Evolutionary conservation across 108 stramenopile genomes (phyloP).

Genomic region (Conticribra weissflogii): DNA sequence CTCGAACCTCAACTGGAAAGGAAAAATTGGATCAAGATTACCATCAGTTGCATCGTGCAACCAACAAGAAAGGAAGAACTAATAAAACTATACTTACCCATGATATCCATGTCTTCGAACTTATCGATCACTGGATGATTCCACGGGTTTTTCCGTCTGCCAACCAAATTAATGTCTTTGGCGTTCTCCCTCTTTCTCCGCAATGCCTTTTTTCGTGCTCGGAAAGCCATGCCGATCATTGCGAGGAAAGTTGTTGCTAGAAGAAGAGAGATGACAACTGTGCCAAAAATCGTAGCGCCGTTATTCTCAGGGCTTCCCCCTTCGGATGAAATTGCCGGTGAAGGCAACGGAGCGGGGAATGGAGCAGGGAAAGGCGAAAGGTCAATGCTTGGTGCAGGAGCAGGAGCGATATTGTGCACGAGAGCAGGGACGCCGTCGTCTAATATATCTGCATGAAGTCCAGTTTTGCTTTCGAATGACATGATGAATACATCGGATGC

Average conservation of each 20-base stretch:
- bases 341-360: not conserved
- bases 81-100: constrained; percentile 2
- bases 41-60: not conserved
- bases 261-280: not conserved
- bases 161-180: constrained; percentile 21
- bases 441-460: constrained; percentile 29
- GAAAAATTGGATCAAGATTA: constrained; percentile 9
- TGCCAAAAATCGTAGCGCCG: too few species aligned
- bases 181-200: constrained; percentile 1
- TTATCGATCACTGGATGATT: constrained; percentile 11
- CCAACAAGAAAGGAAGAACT: not conserved
- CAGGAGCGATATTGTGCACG: constrained; percentile 10
- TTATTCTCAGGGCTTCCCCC: too few species aligned
- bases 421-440: constrained; percentile 12
- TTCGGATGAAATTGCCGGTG: too few species aligned
- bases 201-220: constrained; percentile 4
- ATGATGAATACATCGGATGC: constrained; percentile 59
- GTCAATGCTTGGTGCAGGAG: not conserved
- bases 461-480: constrained; percentile 49
- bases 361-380: not conserved
- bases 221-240: constrained; percentile 1
- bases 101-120: constrained; percentile 27
- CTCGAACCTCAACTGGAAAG: constrained; percentile 42
- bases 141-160: not conserved
- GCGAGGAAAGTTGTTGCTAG: not conserved